Base-by-base conservation (phyloP, 805 yeast species). In the Hermanozyma aechmeae region DNA sequence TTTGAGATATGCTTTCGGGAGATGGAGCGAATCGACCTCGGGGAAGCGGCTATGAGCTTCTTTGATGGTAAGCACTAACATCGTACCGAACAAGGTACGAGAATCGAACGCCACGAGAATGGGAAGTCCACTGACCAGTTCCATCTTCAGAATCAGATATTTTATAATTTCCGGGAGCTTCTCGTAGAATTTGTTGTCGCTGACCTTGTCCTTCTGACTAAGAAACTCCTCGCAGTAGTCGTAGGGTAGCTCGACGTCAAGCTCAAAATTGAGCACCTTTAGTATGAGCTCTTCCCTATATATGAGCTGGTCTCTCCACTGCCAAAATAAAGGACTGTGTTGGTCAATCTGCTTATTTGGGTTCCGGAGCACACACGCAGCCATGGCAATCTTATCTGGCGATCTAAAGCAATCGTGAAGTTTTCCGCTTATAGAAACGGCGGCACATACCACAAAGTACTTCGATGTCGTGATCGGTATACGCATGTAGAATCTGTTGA, bases 361-460 rank as follows among this genome's bases (percentile, higher is more conserved):
- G 36, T 52, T 58, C 33, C 58, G 57, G 24, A 59, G 27, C 19
- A 35, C 45, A 31, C 65, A 56, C 5, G 58, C 65, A 4, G 51
- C 40, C 38, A 61, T 37, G 7, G 68, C 67, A 7, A 62, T 56
- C 39, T 55, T 59, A 32, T 61, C 68, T 4, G 68, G 66, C n/a
- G 50, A 58, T 15, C 68, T 35, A 34, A 60, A 62, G 5, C 52
- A 59, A 29, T 62, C 69, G 34, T 61, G 47, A 15, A 62, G 50
- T 42, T 62, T 62, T 36, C 65, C 55, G 13, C 65, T 51, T n/a
- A 62, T 58, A 25, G 64, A 53, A 7, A 62, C 35, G 5, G 68
- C 68, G 4, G 68, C 65, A 35, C 60, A 49, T 3, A 65, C 67
- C 16, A 62, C 65, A 34, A 48, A 62, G 43, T 62, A 61, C 34